A percentile compares a stretch with the other conserved stretches of the same genome.
Conservation (phyloP, 2,329 filamentous ascomycete species). For the Colletotrichum truncatum region DNA sequence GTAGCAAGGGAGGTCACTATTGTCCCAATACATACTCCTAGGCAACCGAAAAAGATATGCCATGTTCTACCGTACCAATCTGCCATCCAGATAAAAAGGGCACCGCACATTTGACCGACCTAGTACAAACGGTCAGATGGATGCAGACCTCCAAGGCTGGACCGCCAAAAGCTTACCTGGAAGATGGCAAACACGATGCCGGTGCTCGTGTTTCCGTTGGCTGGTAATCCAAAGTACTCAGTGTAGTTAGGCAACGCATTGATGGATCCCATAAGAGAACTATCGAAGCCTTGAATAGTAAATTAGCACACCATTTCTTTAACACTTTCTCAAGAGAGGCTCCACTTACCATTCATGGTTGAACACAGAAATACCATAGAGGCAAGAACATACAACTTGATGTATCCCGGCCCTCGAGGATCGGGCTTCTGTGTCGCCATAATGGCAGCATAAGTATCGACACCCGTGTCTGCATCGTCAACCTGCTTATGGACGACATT, state of each 20-base stretch:
- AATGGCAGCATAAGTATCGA: conserved; percentile 43
- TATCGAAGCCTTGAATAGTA: conserved; percentile 45
- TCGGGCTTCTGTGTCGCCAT: conserved; percentile 42
- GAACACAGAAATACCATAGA: conserved; percentile 43
- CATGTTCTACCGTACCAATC: conserved; percentile 54
- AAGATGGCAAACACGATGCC: conserved; percentile 56
- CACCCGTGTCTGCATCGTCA: conserved; percentile 24
- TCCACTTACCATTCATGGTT: conserved; percentile 48
- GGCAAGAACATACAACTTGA: conserved; percentile 40
- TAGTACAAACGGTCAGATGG: conserved; percentile 14
- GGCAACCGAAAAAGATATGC: conserved; percentile 54
- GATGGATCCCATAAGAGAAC: conserved; percentile 53
- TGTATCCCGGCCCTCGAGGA: conserved; percentile 39
- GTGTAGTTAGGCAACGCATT: conserved; percentile 49
- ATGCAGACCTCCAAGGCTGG: neutral
- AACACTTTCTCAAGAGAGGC: fast-evolving
- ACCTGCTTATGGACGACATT: neutral
- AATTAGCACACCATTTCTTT: neutral
- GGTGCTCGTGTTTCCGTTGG: conserved; percentile 48
- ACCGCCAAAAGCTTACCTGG: conserved; percentile 27
- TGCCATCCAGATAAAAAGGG: conserved; percentile 52
- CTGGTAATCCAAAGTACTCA: conserved; percentile 44
- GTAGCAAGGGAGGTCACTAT: conserved; percentile 57
- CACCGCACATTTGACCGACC: conserved; percentile 52
- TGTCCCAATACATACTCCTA: conserved; percentile 59